Conservation (phyloP, 768 basidiomycete species). For the Asterophora lycoperdoides region DNA sequence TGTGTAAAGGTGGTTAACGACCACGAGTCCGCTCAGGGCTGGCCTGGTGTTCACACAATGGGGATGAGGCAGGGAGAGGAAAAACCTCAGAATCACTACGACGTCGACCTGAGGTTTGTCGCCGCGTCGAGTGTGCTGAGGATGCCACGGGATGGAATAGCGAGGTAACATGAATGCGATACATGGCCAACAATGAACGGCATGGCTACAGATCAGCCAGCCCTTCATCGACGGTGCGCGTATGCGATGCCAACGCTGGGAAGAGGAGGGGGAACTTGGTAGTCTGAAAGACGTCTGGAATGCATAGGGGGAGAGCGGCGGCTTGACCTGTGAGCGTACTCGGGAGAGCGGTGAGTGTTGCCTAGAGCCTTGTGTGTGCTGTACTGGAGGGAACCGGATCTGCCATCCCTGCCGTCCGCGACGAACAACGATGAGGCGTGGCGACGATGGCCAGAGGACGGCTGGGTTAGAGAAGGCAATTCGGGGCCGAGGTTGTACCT, state of each 20-base stretch:
- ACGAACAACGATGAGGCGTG: neutral
- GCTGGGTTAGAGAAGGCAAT: neutral
- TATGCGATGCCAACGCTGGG: neutral
- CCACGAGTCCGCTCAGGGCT: constrained; percentile 3
- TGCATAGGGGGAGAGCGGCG: neutral
- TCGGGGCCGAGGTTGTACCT: neutral
- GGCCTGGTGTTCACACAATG: constrained; percentile 2
- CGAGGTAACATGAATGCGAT: no score
- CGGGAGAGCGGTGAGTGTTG: neutral
- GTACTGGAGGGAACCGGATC: neutral
- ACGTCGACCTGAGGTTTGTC: neutral
- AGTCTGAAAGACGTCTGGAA: neutral
- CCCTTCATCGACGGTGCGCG: neutral
- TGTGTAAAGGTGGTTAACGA: neutral
- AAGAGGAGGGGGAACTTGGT: neutral
- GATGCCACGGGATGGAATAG: neutral
- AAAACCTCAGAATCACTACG: neutral
- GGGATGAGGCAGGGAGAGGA: neutral
- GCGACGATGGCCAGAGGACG: neutral
- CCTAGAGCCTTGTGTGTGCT: neutral
- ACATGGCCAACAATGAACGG: neutral
- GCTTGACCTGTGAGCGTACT: neutral
- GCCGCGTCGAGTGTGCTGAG: no score
- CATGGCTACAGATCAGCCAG: neutral
- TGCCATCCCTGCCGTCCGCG: neutral